phyloP scores from a whole-genome alignment of 768 basidiomycete species.

The Suillus subalutaceus region DNA sequence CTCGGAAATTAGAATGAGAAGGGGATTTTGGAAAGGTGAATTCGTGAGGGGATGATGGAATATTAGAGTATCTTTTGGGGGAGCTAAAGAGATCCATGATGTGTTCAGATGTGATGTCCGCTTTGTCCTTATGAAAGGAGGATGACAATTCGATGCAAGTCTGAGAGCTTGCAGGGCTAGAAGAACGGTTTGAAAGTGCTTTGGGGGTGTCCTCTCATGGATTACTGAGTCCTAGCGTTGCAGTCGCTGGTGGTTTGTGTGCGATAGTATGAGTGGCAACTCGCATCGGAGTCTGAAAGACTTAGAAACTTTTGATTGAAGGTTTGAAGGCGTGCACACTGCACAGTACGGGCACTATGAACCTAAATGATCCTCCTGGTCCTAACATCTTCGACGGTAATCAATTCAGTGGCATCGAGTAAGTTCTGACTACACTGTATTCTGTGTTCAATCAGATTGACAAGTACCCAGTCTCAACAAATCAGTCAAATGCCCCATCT shows the following conservation, averaged over 20 bases:
- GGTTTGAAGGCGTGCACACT: neutral
- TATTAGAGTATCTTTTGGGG: too few relatives aligned
- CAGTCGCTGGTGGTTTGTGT: neutral
- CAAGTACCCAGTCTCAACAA: neutral
- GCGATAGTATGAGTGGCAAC: too few relatives aligned
- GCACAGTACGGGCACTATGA: neutral
- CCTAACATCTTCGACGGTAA: neutral
- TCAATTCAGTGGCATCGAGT: neutral
- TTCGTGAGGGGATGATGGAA: too few relatives aligned
- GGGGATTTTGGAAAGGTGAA: too few relatives aligned
- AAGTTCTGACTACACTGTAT: neutral
- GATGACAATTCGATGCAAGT: too few relatives aligned
- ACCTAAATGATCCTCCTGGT: neutral
- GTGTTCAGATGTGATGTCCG: too few relatives aligned
- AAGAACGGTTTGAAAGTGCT: neutral
- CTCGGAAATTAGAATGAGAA: too few relatives aligned
- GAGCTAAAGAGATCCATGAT: too few relatives aligned
- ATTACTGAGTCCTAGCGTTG: neutral
- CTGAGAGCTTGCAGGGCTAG: neutral
- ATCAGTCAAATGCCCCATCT: neutral
- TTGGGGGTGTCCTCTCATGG: neutral
- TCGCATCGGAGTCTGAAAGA: neutral
- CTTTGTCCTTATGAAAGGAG: too few relatives aligned
- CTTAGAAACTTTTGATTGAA: neutral
- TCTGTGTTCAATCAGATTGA: neutral